A percentile compares a stretch with the other conserved stretches of the same genome.
These are phyloP conservation scores for Erodium trifolium DNA, from an alignment of 441 rosid genomes.

Conservation along the genomic window DNA sequence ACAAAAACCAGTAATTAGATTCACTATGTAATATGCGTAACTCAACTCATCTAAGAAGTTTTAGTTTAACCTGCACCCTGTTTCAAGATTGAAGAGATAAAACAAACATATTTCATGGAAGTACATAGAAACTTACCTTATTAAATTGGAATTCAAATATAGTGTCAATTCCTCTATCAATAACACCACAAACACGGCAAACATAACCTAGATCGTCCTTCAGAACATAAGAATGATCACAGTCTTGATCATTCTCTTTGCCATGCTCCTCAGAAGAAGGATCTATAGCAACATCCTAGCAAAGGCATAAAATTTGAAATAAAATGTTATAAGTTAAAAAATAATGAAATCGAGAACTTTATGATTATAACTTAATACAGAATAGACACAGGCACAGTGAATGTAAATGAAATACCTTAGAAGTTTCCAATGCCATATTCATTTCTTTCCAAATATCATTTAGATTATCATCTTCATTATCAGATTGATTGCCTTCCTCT, in stretches of 20 bases:
- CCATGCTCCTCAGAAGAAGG: constrained; percentile 31
- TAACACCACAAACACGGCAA: constrained; percentile 71
- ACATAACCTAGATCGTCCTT: constrained; percentile 80
- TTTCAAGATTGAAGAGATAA: neutral
- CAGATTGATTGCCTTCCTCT: constrained; percentile 25
- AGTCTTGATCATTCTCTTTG: constrained; percentile 40
- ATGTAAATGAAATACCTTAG: constrained; percentile 47
- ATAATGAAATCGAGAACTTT: constrained; percentile 2
- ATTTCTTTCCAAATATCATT: constrained; percentile 84
- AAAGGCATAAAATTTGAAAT: constrained; percentile 15
- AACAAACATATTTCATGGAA: neutral
- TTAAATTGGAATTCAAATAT: constrained; percentile 61
- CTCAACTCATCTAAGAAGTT: neutral
- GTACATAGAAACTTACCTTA: constrained; percentile 40
- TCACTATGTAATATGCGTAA: neutral
- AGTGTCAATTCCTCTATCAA: constrained; percentile 52
- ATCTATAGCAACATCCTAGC: constrained; percentile 42
- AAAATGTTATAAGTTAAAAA: no score
- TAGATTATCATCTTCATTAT: constrained; percentile 57
- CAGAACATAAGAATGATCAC: constrained; percentile 59
- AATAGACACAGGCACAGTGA: neutral
- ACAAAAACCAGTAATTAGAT: neutral
- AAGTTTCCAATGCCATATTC: constrained; percentile 54
- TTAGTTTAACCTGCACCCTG: neutral
- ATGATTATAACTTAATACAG: neutral